Percentiles rank a stretch among this genome's conserved stretches.
Conservation (phyloP, 2,329 filamentous ascomycete species). For the Neurospora sp. region DNA sequence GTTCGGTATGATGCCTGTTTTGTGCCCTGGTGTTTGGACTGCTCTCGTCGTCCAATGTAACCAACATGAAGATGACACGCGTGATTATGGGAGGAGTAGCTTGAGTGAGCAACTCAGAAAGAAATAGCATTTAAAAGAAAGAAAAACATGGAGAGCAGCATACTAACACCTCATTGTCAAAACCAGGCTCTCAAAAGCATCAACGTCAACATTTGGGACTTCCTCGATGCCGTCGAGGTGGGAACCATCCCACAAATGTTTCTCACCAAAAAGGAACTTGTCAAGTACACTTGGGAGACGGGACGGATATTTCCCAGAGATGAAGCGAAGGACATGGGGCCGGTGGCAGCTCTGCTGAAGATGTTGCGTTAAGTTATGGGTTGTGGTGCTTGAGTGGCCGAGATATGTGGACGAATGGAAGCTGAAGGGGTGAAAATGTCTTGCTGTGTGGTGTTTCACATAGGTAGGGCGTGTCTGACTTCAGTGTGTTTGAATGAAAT, state of each 20-base stretch:
- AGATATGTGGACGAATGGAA: background rate
- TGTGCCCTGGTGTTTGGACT: too few relatives aligned
- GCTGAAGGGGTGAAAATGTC: background rate
- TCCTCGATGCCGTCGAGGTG: conserved; percentile 27
- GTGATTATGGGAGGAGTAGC: too few relatives aligned
- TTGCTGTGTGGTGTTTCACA: background rate
- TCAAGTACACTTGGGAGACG: conserved; percentile 25
- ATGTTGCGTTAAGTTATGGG: background rate
- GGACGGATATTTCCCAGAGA: conserved; percentile 36
- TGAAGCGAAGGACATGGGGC: conserved; percentile 29
- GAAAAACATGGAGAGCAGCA: background rate
- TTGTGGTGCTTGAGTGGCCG: background rate
- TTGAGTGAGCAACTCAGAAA: too few relatives aligned
- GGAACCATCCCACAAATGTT: conserved; percentile 23
- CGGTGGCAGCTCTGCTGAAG: conserved; percentile 27
- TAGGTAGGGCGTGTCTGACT: too few relatives aligned
- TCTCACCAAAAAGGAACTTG: conserved; percentile 22
- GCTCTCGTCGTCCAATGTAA: too few relatives aligned
- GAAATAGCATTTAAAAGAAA: too few relatives aligned
- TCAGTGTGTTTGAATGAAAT: too few relatives aligned
- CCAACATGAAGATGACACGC: too few relatives aligned
- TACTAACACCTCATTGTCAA: background rate
- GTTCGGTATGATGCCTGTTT: too few relatives aligned
- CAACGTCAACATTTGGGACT: conserved; percentile 41
- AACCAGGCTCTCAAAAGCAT: conserved; percentile 30